These are phyloP conservation scores for Leishmania tarentolae DNA, from an alignment of 208 protist genomes.

Conservation along the genomic window DNA sequence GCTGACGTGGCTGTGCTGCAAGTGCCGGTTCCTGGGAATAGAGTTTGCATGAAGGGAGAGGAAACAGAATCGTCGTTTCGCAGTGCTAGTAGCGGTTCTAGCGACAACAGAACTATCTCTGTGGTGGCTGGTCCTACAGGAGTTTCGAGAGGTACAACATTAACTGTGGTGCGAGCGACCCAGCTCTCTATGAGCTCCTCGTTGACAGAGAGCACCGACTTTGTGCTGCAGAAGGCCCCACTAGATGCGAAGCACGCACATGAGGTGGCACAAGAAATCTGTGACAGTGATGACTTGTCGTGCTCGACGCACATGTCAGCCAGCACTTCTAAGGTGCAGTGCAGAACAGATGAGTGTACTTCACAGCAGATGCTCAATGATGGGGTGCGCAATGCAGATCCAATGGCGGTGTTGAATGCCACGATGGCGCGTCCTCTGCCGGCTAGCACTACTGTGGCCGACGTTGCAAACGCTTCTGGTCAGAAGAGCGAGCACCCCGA, in stretches of 20 bases:
- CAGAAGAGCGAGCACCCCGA: too few species aligned
- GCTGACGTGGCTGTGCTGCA: not conserved
- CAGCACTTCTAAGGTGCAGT: not conserved
- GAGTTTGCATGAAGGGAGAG: not conserved
- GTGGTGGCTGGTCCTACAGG: not conserved
- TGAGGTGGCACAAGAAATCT: not conserved
- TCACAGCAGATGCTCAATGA: not conserved
- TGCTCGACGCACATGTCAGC: not conserved
- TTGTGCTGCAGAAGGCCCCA: not conserved
- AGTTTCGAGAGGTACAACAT: not conserved
- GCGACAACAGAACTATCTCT: too few species aligned
- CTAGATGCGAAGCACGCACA: not conserved
- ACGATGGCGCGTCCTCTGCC: not conserved
- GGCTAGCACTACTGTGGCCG: not conserved
- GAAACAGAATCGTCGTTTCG: not conserved
- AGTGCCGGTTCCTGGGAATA: not conserved
- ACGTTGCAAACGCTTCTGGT: not conserved
- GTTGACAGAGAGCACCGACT: conserved; percentile 8
- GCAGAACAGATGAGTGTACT: not conserved
- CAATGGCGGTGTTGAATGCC: not conserved
- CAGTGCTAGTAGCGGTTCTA: not conserved
- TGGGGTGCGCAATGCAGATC: not conserved
- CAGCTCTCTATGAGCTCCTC: conserved; percentile 13
- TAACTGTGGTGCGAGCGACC: not conserved
- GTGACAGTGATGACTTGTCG: not conserved